Conservation (phyloP, 129 eudicot genomes). For the Centrapalus pauciflorus region DNA sequence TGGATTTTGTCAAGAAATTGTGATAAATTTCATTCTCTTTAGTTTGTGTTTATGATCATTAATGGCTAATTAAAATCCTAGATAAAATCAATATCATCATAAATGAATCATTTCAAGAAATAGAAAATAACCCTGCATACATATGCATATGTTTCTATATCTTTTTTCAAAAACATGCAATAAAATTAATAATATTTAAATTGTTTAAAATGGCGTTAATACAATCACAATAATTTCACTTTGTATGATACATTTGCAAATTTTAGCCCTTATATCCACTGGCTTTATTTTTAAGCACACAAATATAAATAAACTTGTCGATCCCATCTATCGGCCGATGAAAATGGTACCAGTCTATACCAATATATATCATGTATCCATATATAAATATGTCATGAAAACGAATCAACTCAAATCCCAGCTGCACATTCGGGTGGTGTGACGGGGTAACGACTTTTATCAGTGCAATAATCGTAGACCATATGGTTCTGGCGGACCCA, state of each 20-base stretch:
- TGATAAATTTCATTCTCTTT: too few relatives aligned
- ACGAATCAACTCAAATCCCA: constrained; percentile 38
- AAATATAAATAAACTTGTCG: neutral
- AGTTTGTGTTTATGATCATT: too few relatives aligned
- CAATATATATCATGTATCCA: neutral
- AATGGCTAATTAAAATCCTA: too few relatives aligned
- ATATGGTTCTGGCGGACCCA: constrained; percentile 89
- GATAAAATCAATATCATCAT: too few relatives aligned
- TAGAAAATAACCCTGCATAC: too few relatives aligned
- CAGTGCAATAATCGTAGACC: constrained; percentile 95
- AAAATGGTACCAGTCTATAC: neutral
- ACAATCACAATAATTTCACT: neutral
- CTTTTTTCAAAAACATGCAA: neutral
- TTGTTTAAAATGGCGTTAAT: neutral
- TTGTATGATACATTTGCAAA: constrained; percentile 14
- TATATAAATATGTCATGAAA: neutral
- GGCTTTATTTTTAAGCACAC: constrained; percentile 4
- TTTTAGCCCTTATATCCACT: constrained; percentile 20
- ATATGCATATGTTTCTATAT: too few relatives aligned
- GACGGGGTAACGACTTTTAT: constrained; percentile 55
- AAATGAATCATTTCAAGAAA: too few relatives aligned
- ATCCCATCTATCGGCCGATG: neutral
- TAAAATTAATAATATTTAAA: neutral
- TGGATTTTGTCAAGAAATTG: too few relatives aligned
- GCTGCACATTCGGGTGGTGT: constrained; percentile 77